These are phyloP conservation scores for Yarrowia yakushimensis DNA, from an alignment of 805 yeast species.

Conservation along the genomic window DNA sequence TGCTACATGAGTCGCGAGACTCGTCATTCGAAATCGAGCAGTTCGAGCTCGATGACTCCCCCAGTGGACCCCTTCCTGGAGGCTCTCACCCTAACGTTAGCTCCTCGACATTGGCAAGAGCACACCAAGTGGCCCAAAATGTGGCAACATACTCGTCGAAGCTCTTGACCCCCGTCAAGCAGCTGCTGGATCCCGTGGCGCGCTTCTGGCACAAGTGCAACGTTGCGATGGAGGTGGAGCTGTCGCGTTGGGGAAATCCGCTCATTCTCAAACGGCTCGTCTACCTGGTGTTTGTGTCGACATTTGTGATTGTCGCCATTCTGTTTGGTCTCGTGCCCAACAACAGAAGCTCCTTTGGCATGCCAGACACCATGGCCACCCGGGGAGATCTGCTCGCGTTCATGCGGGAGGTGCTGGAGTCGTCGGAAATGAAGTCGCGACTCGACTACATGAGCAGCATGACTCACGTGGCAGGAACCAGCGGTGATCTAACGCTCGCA, in stretches of 20 bases:
- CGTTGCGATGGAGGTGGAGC: conserved; percentile 4
- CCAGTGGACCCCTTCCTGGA: conserved; percentile 15
- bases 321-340: conserved; percentile 53
- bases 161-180: background rate
- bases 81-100: conserved; percentile 12
- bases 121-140: conserved; percentile 16
- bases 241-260: conserved; percentile 50
- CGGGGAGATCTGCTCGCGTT: conserved; percentile 49
- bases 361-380: conserved; percentile 52
- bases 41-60: conserved; percentile 22
- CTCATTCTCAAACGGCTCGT: conserved; percentile 72
- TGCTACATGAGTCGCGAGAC: conserved; percentile 1
- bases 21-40: conserved; percentile 22
- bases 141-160: conserved; percentile 10
- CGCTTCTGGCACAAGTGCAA: conserved; percentile 15
- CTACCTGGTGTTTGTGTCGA: conserved; percentile 64
- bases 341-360: conserved; percentile 46
- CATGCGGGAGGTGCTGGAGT: conserved; percentile 51
- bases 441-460: conserved; percentile 69
- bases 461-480: conserved; percentile 87
- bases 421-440: conserved; percentile 57
- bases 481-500: conserved; percentile 74
- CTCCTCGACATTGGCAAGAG: background rate
- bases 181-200: conserved; percentile 11
- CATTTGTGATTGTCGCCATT: conserved; percentile 54